Conservation (phyloP, 768 basidiomycete species). For the Neoboletus brunneissimus region DNA sequence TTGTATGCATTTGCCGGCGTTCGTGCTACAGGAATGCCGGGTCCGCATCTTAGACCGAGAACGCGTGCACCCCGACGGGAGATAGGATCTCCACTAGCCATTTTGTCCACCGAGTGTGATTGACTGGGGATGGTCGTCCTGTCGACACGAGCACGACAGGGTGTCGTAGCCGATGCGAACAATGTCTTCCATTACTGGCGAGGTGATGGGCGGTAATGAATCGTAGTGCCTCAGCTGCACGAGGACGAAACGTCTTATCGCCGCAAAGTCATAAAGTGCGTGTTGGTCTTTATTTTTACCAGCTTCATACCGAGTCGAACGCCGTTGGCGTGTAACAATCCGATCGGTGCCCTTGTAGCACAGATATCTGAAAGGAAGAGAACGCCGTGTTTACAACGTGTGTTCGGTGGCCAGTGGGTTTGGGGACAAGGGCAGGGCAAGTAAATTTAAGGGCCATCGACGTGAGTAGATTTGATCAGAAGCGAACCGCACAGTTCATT, state of each 20-base stretch:
- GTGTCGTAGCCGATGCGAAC: constrained; percentile 2
- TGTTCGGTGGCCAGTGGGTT: constrained; percentile 2
- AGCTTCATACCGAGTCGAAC: neutral
- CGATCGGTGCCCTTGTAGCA: neutral
- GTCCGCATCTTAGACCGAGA: constrained; percentile 7
- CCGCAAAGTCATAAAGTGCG: neutral
- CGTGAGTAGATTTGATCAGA: neutral
- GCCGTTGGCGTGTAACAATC: constrained; percentile 1
- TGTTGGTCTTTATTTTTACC: neutral
- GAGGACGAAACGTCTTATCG: constrained; percentile 8
- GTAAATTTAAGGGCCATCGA: neutral
- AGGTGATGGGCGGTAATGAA: constrained; percentile 24
- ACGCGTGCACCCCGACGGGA: neutral
- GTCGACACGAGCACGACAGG: constrained; percentile 2
- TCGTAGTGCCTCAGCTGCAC: neutral
- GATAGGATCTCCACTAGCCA: neutral
- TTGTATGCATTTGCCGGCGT: constrained; percentile 3
- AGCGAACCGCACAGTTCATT: neutral
- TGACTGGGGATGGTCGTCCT: neutral
- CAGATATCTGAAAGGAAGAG: neutral
- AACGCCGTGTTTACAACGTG: neutral
- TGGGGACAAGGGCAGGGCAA: neutral
- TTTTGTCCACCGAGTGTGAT: constrained; percentile 2
- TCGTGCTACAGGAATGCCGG: constrained; percentile 7
- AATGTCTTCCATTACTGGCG: constrained; percentile 8